Percentiles rank a stretch among this genome's conserved stretches.
phyloP scores from a whole-genome alignment of 805 yeast genomes.

The Saturnispora bothae region DNA sequence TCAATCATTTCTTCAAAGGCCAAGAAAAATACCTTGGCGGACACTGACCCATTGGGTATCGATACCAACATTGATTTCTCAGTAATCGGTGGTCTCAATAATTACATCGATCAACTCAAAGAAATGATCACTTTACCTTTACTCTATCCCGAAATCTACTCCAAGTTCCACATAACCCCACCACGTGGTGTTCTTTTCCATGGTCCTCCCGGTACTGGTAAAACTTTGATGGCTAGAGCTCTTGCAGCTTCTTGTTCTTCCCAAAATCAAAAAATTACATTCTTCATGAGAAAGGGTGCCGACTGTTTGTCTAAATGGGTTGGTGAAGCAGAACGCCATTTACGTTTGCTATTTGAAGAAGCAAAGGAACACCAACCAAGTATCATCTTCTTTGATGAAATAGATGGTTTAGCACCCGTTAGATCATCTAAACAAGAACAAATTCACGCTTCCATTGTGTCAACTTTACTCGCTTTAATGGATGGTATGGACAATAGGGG shows the following conservation, averaged over 20 bases:
- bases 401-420: constrained; percentile 97
- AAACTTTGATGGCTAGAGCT: constrained; percentile 95
- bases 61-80: constrained; percentile 49
- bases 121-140: constrained; percentile 95
- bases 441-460: constrained; percentile 94
- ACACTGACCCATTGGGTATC: constrained; percentile 88
- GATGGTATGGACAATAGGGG: constrained; percentile 99
- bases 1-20: constrained; percentile 8
- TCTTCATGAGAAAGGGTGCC: constrained; percentile 97
- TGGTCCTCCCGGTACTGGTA: constrained; percentile 99
- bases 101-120: constrained; percentile 82
- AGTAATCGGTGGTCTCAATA: constrained; percentile 85
- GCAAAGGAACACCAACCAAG: constrained; percentile 94
- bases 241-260: constrained; percentile 91
- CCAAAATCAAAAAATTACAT: constrained; percentile 76
- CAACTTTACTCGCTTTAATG: constrained; percentile 90
- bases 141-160: constrained; percentile 86
- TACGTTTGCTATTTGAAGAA: constrained; percentile 84
- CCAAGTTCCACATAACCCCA: constrained; percentile 83
- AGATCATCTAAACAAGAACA: constrained; percentile 96
- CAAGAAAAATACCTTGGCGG: constrained; percentile 58
- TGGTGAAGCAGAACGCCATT: constrained; percentile 96
- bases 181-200: constrained; percentile 96
- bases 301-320: constrained; percentile 97
- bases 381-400: constrained; percentile 93